Percentiles rank a stretch among this genome's conserved stretches.
Evolutionary conservation across 2,329 filamentous ascomycete genomes (phyloP).

Genomic region (Alternaria hordeiaustralica): DNA sequence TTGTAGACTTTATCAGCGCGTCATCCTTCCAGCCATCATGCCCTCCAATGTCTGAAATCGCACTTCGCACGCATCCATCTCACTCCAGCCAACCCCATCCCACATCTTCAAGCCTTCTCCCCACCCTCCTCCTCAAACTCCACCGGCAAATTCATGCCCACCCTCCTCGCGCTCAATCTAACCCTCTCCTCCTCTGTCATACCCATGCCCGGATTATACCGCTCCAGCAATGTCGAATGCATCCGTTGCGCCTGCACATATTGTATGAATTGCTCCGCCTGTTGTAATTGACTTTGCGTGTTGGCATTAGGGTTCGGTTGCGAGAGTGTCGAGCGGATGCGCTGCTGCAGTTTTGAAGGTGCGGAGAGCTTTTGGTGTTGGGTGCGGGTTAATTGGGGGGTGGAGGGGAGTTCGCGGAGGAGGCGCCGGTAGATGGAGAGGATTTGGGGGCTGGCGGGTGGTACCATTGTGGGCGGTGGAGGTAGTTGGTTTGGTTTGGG

Average conservation of each 20-base stretch:
- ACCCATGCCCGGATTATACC: conserved; percentile 92
- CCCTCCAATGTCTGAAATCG: not conserved
- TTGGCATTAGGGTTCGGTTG: not conserved
- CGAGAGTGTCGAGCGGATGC: conserved; percentile 70
- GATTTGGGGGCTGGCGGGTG: conserved; percentile 54
- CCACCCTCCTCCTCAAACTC: conserved; percentile 54
- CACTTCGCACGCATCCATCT: not conserved
- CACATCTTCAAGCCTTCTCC: conserved; percentile 6
- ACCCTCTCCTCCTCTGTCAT: conserved; percentile 87
- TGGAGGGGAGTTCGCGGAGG: conserved; percentile 85
- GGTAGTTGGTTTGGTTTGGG: not conserved
- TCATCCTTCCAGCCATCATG: not conserved
- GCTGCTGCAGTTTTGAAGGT: conserved; percentile 73
- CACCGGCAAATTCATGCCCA: conserved; percentile 86
- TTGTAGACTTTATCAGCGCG: not conserved
- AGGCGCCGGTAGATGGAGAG: conserved; percentile 87
- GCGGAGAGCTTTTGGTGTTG: conserved; percentile 53
- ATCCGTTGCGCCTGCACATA: conserved; percentile 86
- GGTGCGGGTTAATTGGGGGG: conserved; percentile 52
- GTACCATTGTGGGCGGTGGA: conserved; percentile 39
- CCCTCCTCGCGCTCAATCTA: conserved; percentile 79
- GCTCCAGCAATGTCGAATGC: conserved; percentile 81
- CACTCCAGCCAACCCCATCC: not conserved
- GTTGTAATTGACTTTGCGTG: conserved; percentile 38
- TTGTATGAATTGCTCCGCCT: conserved; percentile 78